phyloP scores from a whole-genome alignment of 805 yeast genomes.

The Myxozyma vanderwaltii region DNA sequence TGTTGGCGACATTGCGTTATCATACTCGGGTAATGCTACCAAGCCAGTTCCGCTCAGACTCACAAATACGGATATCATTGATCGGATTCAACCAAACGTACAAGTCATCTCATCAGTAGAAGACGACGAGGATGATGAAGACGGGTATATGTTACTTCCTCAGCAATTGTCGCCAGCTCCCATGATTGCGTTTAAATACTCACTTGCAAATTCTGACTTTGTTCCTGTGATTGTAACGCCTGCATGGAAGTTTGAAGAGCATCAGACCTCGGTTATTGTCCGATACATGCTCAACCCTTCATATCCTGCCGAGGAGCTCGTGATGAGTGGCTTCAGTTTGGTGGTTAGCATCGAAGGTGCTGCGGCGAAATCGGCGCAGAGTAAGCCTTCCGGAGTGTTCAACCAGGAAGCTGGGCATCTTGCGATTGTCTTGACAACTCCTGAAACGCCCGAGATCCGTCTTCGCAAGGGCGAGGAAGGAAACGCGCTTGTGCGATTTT shows the following conservation, averaged over 20 bases:
- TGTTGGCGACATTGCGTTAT: conserved; percentile 85
- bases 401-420: conserved; percentile 82
- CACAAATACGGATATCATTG: conserved; percentile 47
- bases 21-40: conserved; percentile 50
- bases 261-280: conserved; percentile 82
- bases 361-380: conserved; percentile 65
- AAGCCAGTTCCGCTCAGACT: conserved; percentile 47
- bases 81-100: conserved; percentile 55
- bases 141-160: conserved; percentile 10
- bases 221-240: conserved; percentile 73
- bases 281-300: conserved; percentile 59
- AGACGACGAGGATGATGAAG: conserved; percentile 42
- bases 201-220: conserved; percentile 51
- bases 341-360: conserved; percentile 66
- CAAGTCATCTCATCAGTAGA: conserved; percentile 52
- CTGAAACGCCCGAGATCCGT: conserved; percentile 44
- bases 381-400: conserved; percentile 91
- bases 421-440: conserved; percentile 70
- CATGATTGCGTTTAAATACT: conserved; percentile 79
- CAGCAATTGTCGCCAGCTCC: conserved; percentile 48
- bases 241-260: conserved; percentile 84
- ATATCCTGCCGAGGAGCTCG: conserved; percentile 48
- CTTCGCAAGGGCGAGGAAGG: conserved; percentile 53
- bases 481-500: conserved; percentile 80
- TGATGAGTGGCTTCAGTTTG: conserved; percentile 61